These are phyloP conservation scores for Avena insularis DNA, from an alignment of 176 grass and related monocot genomes.

Conservation along the genomic window DNA sequence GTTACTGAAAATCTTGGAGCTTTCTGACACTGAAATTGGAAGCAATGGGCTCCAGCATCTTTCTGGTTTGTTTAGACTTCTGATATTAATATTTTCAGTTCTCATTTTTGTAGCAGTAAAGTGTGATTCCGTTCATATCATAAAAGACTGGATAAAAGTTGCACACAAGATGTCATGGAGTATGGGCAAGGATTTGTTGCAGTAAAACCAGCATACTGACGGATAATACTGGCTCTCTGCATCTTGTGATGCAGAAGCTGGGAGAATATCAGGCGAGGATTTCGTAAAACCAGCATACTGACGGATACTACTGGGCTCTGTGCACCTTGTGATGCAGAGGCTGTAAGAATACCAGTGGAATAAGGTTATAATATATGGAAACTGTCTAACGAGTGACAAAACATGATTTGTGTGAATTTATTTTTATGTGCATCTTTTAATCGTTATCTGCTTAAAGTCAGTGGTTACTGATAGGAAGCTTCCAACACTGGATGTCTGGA, in stretches of 20 bases:
- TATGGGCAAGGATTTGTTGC: neutral
- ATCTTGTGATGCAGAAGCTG: neutral
- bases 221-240: neutral
- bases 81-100: neutral
- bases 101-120: neutral
- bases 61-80: constrained; percentile 60
- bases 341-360: neutral
- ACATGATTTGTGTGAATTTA: constrained; percentile 19
- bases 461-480: constrained; percentile 4
- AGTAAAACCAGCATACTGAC: constrained; percentile 18
- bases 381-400: neutral
- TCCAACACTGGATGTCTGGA: constrained; percentile 5
- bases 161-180: neutral
- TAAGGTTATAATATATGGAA: neutral
- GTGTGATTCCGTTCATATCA: neutral
- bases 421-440: constrained; percentile 11
- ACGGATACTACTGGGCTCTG: neutral
- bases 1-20: constrained; percentile 73
- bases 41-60: constrained; percentile 79
- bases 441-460: neutral
- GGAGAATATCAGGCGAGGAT: neutral
- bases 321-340: constrained; percentile 12
- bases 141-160: constrained; percentile 12
- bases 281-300: neutral
- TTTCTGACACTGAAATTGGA: constrained; percentile 92